Conservation (phyloP, 164 flowering plant species). For the Paratinospora sagittata region DNA sequence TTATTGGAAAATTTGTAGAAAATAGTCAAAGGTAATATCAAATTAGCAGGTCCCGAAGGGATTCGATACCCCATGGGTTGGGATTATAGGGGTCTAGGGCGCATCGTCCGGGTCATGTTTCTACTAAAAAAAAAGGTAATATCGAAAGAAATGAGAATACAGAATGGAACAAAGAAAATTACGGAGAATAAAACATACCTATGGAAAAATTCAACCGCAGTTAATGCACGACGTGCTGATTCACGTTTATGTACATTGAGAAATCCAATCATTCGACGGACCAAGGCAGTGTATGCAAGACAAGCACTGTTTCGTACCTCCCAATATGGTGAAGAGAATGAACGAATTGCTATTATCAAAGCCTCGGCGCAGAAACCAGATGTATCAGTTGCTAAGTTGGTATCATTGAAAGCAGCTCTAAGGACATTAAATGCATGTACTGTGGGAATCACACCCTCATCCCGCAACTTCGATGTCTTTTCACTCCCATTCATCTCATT, state of each 20-base stretch:
- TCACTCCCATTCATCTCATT: slow-evolving; percentile 20
- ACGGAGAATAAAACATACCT: slow-evolving; percentile 41
- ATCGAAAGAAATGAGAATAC: background rate
- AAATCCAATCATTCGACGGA: slow-evolving; percentile 95
- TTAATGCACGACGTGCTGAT: slow-evolving; percentile 76
- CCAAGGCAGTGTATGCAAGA: slow-evolving; percentile 88
- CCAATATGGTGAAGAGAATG: slow-evolving; percentile 96
- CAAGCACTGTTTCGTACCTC: slow-evolving; percentile 95
- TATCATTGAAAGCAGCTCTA: slow-evolving; percentile 84
- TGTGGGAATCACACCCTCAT: slow-evolving; percentile 93
- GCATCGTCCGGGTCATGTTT: too few species aligned
- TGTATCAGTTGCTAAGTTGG: slow-evolving; percentile 86
- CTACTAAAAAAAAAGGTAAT: too few species aligned
- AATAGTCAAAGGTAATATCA: background rate
- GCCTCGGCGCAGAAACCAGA: slow-evolving; percentile 97
- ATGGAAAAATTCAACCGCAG: slow-evolving; percentile 94
- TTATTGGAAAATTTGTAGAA: background rate
- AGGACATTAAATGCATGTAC: slow-evolving; percentile 98
- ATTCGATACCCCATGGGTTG: too few species aligned
- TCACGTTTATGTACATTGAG: slow-evolving; percentile 92
- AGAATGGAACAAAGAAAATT: background rate
- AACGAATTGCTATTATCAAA: slow-evolving; percentile 67
- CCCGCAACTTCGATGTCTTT: slow-evolving; percentile 62
- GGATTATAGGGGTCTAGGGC: too few species aligned
- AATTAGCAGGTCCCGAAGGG: too few species aligned